A percentile compares a stretch with the other conserved stretches of the same genome.
These are phyloP conservation scores for Auriscalpium vulgare DNA, from an alignment of 768 basidiomycete genomes.

Conservation along the genomic window DNA sequence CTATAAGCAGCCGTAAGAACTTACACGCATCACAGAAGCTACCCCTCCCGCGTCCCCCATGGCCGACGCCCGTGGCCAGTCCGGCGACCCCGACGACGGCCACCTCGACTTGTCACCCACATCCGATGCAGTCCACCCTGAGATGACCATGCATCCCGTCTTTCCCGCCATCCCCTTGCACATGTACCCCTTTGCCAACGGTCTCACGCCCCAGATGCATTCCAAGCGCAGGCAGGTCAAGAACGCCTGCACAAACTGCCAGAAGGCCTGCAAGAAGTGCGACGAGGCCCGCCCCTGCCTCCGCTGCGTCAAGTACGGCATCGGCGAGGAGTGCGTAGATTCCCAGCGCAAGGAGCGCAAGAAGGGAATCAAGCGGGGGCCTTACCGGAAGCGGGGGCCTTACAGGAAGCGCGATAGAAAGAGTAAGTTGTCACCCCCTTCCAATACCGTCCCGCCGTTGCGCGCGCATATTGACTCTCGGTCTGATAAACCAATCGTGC, in stretches of 20 bases:
- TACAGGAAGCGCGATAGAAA: conserved; percentile 96
- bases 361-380: conserved; percentile 79
- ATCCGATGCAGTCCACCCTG: conserved; percentile 31
- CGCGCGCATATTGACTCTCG: conserved; percentile 14
- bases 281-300: conserved; percentile 89
- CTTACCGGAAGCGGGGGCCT: too few relatives aligned
- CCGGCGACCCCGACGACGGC: conserved; percentile 33
- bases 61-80: conserved; percentile 13
- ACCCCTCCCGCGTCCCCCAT: conserved; percentile 6
- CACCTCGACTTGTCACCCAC: conserved; percentile 14
- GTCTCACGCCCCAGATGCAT: conserved; percentile 43
- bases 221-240: conserved; percentile 84
- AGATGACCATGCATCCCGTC: conserved; percentile 43
- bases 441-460: conserved; percentile 8
- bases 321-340: conserved; percentile 80
- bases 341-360: conserved; percentile 90
- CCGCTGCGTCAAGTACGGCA: conserved; percentile 87
- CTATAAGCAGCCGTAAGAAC: too few relatives aligned
- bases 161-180: conserved; percentile 54
- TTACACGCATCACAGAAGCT: too few relatives aligned
- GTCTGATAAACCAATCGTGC: conserved; percentile 35
- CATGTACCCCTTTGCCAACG: conserved; percentile 60
- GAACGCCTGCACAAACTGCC: conserved; percentile 87
- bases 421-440: conserved; percentile 39
- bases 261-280: conserved; percentile 89